Conservation (phyloP, 768 basidiomycete species). For the Mycena maculata region DNA sequence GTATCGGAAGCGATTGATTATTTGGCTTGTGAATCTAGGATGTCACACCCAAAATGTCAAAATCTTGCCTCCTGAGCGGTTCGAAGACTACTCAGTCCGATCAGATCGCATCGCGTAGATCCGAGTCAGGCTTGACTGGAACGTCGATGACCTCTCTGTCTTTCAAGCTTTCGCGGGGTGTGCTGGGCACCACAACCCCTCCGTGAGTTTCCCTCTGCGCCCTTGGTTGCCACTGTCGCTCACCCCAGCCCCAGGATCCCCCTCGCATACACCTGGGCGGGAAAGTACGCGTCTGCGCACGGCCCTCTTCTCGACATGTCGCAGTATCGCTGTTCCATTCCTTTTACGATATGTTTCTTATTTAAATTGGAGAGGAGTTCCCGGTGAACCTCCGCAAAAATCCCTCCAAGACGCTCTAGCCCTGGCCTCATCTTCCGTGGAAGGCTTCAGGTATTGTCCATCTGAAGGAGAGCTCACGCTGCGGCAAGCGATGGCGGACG, state of each 20-base stretch:
- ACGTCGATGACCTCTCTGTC: too few relatives aligned
- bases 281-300: constrained; percentile 53
- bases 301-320: constrained; percentile 75
- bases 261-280: constrained; percentile 67
- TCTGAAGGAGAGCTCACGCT: constrained; percentile 69
- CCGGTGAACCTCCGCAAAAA: constrained; percentile 71
- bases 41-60: too few relatives aligned
- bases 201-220: constrained; percentile 51
- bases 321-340: constrained; percentile 50
- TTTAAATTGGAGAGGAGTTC: constrained; percentile 71
- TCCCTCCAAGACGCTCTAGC: constrained; percentile 62
- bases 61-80: too few relatives aligned
- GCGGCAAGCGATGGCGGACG: constrained; percentile 63
- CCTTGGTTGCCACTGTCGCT: too few relatives aligned
- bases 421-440: constrained; percentile 53
- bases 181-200: constrained; percentile 57
- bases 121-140: too few relatives aligned
- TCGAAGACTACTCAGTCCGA: too few relatives aligned
- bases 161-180: constrained; percentile 55
- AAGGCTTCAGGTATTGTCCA: constrained; percentile 65
- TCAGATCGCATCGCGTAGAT: too few relatives aligned
- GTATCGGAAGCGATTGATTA: too few relatives aligned
- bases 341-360: constrained; percentile 33
- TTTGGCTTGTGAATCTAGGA: too few relatives aligned
- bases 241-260: constrained; percentile 57